These are phyloP conservation scores for Kwoniella dendrophila DNA, from an alignment of 768 basidiomycete species.

Conservation along the genomic window DNA sequence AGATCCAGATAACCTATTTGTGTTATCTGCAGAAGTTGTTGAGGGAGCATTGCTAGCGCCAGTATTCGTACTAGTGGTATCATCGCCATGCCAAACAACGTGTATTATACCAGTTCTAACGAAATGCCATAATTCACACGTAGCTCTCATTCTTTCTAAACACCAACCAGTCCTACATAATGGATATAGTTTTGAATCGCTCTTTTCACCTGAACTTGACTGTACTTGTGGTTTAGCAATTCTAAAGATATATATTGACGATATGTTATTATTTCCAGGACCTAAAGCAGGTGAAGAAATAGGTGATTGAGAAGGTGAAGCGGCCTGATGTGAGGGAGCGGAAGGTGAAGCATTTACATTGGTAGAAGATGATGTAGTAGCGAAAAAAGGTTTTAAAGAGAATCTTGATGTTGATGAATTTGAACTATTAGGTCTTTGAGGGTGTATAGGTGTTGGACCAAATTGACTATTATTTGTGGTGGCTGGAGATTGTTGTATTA, in stretches of 20 bases:
- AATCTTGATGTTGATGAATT: slow-evolving; percentile 53
- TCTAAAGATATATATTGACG: slow-evolving; percentile 55
- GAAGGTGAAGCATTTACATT: slow-evolving; percentile 40
- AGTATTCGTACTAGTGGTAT: slow-evolving; percentile 28
- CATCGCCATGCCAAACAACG: slow-evolving; percentile 84
- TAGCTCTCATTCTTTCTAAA: slow-evolving; percentile 73
- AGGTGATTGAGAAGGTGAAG: slow-evolving; percentile 38
- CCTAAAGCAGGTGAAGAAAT: slow-evolving; percentile 38
- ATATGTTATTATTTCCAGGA: slow-evolving; percentile 5
- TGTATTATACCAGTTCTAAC: slow-evolving; percentile 79
- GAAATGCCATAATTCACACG: slow-evolving; percentile 90
- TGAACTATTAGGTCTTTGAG: slow-evolving; percentile 60
- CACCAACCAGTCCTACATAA: slow-evolving; percentile 86
- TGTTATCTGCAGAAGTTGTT: no score
- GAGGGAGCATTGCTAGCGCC: no score
- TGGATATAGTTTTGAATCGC: slow-evolving; percentile 62
- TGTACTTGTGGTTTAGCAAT: slow-evolving; percentile 40
- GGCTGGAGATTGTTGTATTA: slow-evolving; percentile 29
- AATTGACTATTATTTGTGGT: slow-evolving; percentile 33
- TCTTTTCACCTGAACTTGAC: slow-evolving; percentile 29
- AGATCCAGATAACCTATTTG: not conserved
- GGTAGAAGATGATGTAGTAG: slow-evolving; percentile 43
- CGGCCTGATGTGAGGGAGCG: slow-evolving; percentile 18
- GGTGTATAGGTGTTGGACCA: slow-evolving; percentile 62
- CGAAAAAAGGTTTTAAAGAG: slow-evolving; percentile 57